Evolutionary conservation across 306 rosid genomes (phyloP).

Genomic region (Rubus idaeus): DNA sequence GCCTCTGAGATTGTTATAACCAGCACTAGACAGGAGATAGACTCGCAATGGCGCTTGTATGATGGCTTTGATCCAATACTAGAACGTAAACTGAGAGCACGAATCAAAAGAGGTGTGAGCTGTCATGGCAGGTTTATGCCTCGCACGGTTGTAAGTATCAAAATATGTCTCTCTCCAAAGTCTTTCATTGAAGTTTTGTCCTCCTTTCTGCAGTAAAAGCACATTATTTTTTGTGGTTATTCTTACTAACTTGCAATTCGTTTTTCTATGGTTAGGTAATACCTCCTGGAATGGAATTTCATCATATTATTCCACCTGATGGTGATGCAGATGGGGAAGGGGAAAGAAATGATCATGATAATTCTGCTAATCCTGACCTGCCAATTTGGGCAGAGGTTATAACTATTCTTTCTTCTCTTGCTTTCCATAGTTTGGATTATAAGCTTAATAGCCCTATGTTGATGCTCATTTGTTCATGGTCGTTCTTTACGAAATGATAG

Average conservation of each 20-base stretch:
- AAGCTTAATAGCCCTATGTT: neutral
- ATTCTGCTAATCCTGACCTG: slow-evolving; percentile 43
- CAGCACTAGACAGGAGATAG: slow-evolving; percentile 67
- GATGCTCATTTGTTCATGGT: slow-evolving; percentile 3
- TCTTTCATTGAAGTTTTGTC: slow-evolving; percentile 4
- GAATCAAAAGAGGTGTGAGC: slow-evolving; percentile 53
- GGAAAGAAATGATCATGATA: slow-evolving; percentile 40
- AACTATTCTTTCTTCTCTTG: slow-evolving; percentile 11
- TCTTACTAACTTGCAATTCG: neutral
- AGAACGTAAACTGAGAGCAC: slow-evolving; percentile 59
- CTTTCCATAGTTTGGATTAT: slow-evolving; percentile 6
- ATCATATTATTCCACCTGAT: slow-evolving; percentile 55
- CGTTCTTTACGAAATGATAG: neutral
- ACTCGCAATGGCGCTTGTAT: slow-evolving; percentile 62
- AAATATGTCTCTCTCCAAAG: neutral
- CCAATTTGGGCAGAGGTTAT: slow-evolving; percentile 61
- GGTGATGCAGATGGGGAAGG: slow-evolving; percentile 46
- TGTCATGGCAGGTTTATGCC: slow-evolving; percentile 67
- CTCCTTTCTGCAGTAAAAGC: neutral
- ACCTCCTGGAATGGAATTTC: slow-evolving; percentile 72
- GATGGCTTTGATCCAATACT: slow-evolving; percentile 70
- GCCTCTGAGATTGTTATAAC: slow-evolving; percentile 60
- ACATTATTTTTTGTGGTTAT: neutral
- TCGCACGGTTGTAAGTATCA: slow-evolving; percentile 55
- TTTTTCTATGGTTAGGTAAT: slow-evolving; percentile 43